Evolutionary conservation across 2,329 filamentous ascomycete genomes (phyloP).

Genomic region (Aspergillus sp.): DNA sequence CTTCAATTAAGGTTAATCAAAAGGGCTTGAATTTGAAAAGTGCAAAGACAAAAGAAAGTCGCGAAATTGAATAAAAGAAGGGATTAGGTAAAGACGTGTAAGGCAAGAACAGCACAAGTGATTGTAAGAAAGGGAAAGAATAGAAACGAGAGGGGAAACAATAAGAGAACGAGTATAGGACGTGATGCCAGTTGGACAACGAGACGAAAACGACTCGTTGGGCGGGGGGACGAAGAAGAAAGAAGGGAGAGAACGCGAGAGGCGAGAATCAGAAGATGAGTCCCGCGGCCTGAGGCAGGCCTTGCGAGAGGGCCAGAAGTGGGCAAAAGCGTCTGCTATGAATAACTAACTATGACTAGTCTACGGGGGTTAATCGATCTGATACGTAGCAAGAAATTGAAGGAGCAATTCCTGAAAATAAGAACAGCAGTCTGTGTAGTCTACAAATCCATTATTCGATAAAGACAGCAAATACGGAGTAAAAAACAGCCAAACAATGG

Average conservation of each 20-base stretch:
- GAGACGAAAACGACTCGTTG: conserved; percentile 30
- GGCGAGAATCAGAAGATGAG: conserved; percentile 21
- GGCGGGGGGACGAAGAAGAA: conserved; percentile 35
- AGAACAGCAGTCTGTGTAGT: not conserved
- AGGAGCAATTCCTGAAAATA: not conserved
- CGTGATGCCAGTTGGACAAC: conserved; percentile 50
- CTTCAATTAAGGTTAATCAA: conserved; percentile 12
- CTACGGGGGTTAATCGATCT: conserved; percentile 17
- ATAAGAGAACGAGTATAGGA: conserved; percentile 18
- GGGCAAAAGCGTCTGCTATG: conserved; percentile 1
- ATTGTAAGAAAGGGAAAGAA: conserved; percentile 12
- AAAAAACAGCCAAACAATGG: conserved; percentile 8
- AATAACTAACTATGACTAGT: conserved; percentile 1
- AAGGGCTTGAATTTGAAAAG: conserved; percentile 7
- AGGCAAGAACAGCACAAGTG: conserved; percentile 18
- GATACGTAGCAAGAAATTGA: conserved; percentile 17
- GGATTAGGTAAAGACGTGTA: conserved; percentile 14
- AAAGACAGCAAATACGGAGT: not conserved
- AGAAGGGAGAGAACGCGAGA: conserved; percentile 18
- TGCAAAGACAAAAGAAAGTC: conserved; percentile 9
- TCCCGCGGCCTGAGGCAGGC: conserved; percentile 11
- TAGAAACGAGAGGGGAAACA: conserved; percentile 24
- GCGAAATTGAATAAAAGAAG: conserved; percentile 13
- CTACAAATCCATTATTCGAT: not conserved
- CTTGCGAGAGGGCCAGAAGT: not conserved